Evolutionary conservation across 1,284 basidiomycete genomes (phyloP).

Genomic region (Cutaneotrichosporon dermatis): DNA sequence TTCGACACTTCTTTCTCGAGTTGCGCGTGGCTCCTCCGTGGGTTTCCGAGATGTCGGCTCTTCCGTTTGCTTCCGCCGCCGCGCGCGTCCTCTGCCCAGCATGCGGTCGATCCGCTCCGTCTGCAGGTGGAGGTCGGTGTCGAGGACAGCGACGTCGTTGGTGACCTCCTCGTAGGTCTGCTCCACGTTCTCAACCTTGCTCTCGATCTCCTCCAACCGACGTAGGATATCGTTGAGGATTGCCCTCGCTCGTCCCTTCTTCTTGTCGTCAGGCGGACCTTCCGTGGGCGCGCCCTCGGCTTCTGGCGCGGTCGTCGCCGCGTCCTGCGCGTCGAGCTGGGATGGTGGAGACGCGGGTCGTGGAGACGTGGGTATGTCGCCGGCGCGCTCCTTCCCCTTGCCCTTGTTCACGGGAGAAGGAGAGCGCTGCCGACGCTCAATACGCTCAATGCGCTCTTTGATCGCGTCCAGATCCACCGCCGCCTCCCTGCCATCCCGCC

Average conservation of each 20-base stretch:
- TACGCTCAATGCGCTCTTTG: not conserved
- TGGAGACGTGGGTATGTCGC: too few relatives aligned
- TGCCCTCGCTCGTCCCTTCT: not conserved
- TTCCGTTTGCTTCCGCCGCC: not conserved
- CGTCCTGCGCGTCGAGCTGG: too few relatives aligned
- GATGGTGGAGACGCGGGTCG: too few relatives aligned
- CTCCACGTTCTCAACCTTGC: not conserved
- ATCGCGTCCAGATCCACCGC: slow-evolving; percentile 1
- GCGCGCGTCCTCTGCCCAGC: not conserved
- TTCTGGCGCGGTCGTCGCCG: too few relatives aligned
- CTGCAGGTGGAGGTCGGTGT: not conserved
- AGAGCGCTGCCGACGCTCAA: too few relatives aligned
- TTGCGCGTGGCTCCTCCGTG: not conserved
- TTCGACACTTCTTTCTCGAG: too few relatives aligned
- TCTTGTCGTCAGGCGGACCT: not conserved
- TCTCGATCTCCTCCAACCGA: slow-evolving; percentile 3
- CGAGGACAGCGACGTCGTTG: not conserved
- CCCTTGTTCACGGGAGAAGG: not conserved
- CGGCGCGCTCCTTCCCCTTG: not conserved
- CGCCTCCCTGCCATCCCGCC: not conserved
- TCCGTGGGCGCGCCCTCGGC: too few relatives aligned
- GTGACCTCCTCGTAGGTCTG: not conserved
- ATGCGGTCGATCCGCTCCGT: not conserved
- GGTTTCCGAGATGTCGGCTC: not conserved
- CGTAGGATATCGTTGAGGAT: not conserved